Conservation (phyloP, 2,329 filamentous ascomycete genomes). For the Alternaria sp. region DNA sequence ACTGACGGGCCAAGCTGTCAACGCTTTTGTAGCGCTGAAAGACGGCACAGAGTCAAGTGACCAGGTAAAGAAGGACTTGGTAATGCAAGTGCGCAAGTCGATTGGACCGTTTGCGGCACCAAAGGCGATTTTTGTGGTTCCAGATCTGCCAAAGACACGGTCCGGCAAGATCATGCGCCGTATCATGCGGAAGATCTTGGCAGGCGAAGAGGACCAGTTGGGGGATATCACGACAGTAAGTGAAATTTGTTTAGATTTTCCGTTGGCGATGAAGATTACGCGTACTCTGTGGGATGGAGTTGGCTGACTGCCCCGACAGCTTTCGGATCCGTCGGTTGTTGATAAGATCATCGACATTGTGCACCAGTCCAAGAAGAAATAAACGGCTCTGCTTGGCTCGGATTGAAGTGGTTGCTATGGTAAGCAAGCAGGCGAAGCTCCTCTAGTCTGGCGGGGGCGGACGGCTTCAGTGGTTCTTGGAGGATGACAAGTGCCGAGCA, state of each 20-base stretch:
- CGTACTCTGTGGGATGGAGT: conserved; percentile 31
- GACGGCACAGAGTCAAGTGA: conserved; percentile 79
- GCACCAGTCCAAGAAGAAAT: conserved; percentile 65
- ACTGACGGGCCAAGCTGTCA: conserved; percentile 95
- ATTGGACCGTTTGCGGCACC: conserved; percentile 97
- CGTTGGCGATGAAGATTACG: conserved; percentile 36
- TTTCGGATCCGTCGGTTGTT: conserved; percentile 89
- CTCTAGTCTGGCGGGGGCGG: not conserved
- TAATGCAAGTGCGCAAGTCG: conserved; percentile 93
- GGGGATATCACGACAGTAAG: conserved; percentile 91
- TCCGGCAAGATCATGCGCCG: conserved; percentile 99
- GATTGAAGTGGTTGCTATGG: conserved; percentile 11
- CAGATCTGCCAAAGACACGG: conserved; percentile 95
- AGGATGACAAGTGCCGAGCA: conserved; percentile 13
- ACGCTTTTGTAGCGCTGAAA: conserved; percentile 94
- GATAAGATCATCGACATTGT: conserved; percentile 87
- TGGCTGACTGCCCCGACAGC: conserved; percentile 59
- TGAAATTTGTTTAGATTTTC: conserved; percentile 27
- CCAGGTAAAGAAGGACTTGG: conserved; percentile 88
- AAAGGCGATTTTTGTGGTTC: conserved; percentile 89
- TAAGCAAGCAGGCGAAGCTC: conserved; percentile 5
- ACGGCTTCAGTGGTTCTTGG: not conserved
- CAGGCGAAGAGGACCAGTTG: conserved; percentile 95
- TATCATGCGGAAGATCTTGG: conserved; percentile 95
- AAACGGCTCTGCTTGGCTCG: conserved; percentile 25